Percentiles rank a stretch among this genome's conserved stretches.
Evolutionary conservation across 768 basidiomycete species (phyloP).

Genomic region (Chalciporus piperatus): DNA sequence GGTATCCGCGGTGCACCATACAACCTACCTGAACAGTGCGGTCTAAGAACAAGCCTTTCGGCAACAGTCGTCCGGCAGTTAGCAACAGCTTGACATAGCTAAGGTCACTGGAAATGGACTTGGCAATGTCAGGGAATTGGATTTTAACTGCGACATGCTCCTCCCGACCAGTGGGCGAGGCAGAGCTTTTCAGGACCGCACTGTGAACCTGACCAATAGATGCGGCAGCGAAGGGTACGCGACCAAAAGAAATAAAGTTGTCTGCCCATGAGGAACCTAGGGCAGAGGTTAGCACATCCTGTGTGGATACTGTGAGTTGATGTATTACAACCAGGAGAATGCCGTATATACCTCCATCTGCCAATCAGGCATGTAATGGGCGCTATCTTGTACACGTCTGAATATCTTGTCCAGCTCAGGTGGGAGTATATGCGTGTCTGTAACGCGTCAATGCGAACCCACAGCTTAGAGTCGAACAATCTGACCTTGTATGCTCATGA

Average conservation of each 20-base stretch:
- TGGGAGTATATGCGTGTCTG: conserved; percentile 87
- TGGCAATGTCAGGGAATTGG: conserved; percentile 90
- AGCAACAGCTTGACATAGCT: conserved; percentile 82
- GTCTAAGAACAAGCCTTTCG: conserved; percentile 87
- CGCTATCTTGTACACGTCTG: conserved; percentile 87
- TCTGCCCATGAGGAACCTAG: conserved; percentile 74
- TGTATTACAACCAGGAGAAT: neutral
- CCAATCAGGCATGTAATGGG: conserved; percentile 99
- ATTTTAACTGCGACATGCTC: conserved; percentile 80
- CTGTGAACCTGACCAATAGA: conserved; percentile 96
- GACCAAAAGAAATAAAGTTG: conserved; percentile 72
- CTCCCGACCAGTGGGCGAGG: conserved; percentile 52
- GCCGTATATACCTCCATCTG: conserved; percentile 78
- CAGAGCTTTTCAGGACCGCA: conserved; percentile 55
- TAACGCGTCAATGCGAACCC: neutral
- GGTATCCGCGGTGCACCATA: neutral
- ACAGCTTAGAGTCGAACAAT: neutral
- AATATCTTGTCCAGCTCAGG: conserved; percentile 87
- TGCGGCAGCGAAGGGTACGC: conserved; percentile 90
- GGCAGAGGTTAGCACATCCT: conserved; percentile 72
- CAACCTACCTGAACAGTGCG: conserved; percentile 67
- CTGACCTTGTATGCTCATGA: conserved; percentile 91
- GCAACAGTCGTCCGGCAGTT: conserved; percentile 76
- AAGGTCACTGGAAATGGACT: conserved; percentile 85
- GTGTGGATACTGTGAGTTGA: neutral